Evolutionary conservation across 768 basidiomycete genomes (phyloP).

Genomic region (Russula dissimulans): DNA sequence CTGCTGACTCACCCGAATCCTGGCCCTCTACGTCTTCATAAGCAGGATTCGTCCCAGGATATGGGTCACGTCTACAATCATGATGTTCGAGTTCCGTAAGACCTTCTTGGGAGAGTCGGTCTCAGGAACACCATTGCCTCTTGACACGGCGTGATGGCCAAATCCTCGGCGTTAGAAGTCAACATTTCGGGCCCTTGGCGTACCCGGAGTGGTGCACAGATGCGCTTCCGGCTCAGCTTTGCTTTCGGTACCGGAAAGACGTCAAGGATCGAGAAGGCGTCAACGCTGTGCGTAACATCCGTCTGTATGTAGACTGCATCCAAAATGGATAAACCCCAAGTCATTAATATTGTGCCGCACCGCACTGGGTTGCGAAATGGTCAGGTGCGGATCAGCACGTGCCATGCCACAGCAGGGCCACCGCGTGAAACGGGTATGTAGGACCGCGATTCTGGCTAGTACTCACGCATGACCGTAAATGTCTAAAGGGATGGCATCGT

Average conservation of each 20-base stretch:
- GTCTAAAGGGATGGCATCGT: too few species aligned
- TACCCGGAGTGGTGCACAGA: background rate
- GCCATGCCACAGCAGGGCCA: background rate
- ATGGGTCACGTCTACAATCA: background rate
- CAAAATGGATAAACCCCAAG: too few species aligned
- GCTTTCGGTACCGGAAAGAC: background rate
- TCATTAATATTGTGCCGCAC: background rate
- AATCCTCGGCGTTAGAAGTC: background rate
- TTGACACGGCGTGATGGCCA: background rate
- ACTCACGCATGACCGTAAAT: background rate
- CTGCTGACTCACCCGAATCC: background rate
- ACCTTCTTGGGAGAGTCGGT: background rate
- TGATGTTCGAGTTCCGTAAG: background rate
- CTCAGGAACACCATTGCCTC: background rate
- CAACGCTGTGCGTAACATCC: background rate
- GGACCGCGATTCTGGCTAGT: background rate
- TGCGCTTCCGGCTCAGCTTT: background rate
- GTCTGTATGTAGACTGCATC: too few species aligned
- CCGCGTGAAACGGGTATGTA: background rate
- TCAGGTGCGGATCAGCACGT: background rate
- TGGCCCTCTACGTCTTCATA: background rate
- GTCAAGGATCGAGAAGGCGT: background rate
- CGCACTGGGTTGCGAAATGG: background rate
- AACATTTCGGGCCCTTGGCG: background rate
- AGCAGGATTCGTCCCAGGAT: background rate